Percentiles rank a stretch among this genome's conserved stretches.
Conservation (phyloP, 2,329 filamentous ascomycete genomes). For the Talaromyces sp. region DNA sequence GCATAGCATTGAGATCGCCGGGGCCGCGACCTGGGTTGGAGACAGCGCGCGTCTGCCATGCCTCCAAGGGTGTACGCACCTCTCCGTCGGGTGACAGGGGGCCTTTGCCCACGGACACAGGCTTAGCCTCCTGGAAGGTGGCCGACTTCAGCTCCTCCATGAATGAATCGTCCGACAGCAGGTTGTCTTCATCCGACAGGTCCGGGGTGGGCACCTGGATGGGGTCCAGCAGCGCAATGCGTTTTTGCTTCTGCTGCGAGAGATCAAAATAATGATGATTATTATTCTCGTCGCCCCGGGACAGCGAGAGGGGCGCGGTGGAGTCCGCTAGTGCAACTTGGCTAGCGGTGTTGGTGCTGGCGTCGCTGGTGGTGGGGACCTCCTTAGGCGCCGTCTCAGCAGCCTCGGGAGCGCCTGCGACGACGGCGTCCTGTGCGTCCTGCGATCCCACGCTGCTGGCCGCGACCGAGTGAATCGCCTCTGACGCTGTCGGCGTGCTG, state of each 20-base stretch:
- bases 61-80: conserved; percentile 21
- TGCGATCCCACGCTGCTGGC: background rate
- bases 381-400: conserved; percentile 4
- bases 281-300: conserved; percentile 16
- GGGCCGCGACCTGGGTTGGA: conserved; percentile 31
- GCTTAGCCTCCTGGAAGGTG: conserved; percentile 76
- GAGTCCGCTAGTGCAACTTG: conserved; percentile 8
- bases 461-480: background rate
- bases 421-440: background rate
- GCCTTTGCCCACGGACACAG: conserved; percentile 74
- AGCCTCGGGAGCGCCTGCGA: background rate
- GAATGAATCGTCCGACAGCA: conserved; percentile 63
- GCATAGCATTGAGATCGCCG: conserved; percentile 25
- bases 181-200: conserved; percentile 38
- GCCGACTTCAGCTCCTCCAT: conserved; percentile 82
- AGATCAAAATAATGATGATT: conserved; percentile 10
- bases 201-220: conserved; percentile 43
- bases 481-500: background rate
- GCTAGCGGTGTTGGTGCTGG: background rate
- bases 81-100: conserved; percentile 58
- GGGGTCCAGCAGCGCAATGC: conserved; percentile 43
- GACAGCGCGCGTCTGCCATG: conserved; percentile 36
- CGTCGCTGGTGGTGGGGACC: conserved; percentile 4
- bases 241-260: conserved; percentile 27
- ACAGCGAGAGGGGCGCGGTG: conserved; percentile 17